Evolutionary conservation across 495 filamentous ascomycete genomes (phyloP).

Genomic region (Poronia punctata): DNA sequence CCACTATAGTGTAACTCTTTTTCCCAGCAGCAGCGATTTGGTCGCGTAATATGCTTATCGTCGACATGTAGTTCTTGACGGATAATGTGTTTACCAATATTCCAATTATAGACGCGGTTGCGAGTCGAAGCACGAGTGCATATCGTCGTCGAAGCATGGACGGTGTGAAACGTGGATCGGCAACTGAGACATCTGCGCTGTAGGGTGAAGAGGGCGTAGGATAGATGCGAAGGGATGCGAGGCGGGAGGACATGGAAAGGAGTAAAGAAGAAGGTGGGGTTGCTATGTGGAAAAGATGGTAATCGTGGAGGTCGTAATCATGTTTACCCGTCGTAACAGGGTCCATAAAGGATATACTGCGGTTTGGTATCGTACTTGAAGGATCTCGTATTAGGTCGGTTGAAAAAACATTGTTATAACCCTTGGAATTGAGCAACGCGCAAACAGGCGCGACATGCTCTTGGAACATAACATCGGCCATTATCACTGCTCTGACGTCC

Average conservation of each 20-base stretch:
- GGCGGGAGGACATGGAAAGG: slow-evolving; percentile 77
- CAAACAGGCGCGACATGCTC: slow-evolving; percentile 50
- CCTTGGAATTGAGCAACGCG: slow-evolving; percentile 29
- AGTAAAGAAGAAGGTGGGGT: slow-evolving; percentile 77
- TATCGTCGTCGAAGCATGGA: slow-evolving; percentile 75
- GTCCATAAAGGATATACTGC: slow-evolving; percentile 32
- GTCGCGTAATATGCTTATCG: slow-evolving; percentile 61
- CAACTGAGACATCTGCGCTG: slow-evolving; percentile 40
- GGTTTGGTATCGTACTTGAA: slow-evolving; percentile 77
- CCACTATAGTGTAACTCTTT: slow-evolving; percentile 92
- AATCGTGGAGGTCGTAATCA: slow-evolving; percentile 49
- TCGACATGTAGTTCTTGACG: slow-evolving; percentile 80
- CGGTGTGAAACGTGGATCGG: slow-evolving; percentile 25
- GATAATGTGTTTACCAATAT: slow-evolving; percentile 93
- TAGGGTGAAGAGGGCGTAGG: slow-evolving; percentile 46
- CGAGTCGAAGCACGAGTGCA: slow-evolving; percentile 72
- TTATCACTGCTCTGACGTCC: slow-evolving; percentile 61
- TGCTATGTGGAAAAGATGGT: slow-evolving; percentile 85
- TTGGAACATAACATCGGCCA: slow-evolving; percentile 84
- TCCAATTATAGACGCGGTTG: slow-evolving; percentile 76
- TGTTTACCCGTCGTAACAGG: not conserved
- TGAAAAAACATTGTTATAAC: slow-evolving; percentile 62
- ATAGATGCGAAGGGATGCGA: slow-evolving; percentile 71
- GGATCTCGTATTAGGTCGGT: slow-evolving; percentile 74
- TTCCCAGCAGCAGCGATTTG: slow-evolving; percentile 72